Evolutionary conservation across 2,329 filamentous ascomycete genomes (phyloP).

Genomic region (Aspergillus neoniger): DNA sequence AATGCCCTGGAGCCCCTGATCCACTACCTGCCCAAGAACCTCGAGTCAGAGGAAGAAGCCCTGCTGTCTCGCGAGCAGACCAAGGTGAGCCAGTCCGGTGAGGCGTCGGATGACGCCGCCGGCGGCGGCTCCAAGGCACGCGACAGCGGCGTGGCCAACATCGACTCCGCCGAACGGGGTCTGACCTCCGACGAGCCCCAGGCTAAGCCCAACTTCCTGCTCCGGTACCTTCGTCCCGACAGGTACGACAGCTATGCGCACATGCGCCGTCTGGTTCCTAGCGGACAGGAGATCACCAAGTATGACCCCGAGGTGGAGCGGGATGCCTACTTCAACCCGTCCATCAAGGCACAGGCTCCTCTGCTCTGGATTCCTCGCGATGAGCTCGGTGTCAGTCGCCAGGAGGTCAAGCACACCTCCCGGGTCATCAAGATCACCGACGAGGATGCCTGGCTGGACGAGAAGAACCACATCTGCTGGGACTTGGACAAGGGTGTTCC

Average conservation of each 20-base stretch:
- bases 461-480: conserved; percentile 68
- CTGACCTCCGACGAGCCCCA: conserved; percentile 29
- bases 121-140: conserved; percentile 15
- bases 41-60: conserved; percentile 60
- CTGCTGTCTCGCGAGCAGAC: conserved; percentile 40
- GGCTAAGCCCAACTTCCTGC: conserved; percentile 39
- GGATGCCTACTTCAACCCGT: conserved; percentile 74
- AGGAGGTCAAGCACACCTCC: conserved; percentile 73
- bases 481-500: conserved; percentile 57
- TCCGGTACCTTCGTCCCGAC: conserved; percentile 73
- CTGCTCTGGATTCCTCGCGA: conserved; percentile 86
- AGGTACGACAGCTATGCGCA: conserved; percentile 71
- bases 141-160: conserved; percentile 31
- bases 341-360: conserved; percentile 63
- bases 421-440: conserved; percentile 78
- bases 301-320: conserved; percentile 65
- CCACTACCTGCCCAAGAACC: conserved; percentile 75
- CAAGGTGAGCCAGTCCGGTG: conserved; percentile 21
- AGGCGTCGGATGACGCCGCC: conserved; percentile 24
- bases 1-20: conserved; percentile 74
- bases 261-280: conserved; percentile 69
- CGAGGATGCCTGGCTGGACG: conserved; percentile 69
- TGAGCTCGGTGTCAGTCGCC: conserved; percentile 69
- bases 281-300: conserved; percentile 54
- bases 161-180: conserved; percentile 41